Conservation (phyloP, 768 basidiomycete species). For the Tulasnella sp. region DNA sequence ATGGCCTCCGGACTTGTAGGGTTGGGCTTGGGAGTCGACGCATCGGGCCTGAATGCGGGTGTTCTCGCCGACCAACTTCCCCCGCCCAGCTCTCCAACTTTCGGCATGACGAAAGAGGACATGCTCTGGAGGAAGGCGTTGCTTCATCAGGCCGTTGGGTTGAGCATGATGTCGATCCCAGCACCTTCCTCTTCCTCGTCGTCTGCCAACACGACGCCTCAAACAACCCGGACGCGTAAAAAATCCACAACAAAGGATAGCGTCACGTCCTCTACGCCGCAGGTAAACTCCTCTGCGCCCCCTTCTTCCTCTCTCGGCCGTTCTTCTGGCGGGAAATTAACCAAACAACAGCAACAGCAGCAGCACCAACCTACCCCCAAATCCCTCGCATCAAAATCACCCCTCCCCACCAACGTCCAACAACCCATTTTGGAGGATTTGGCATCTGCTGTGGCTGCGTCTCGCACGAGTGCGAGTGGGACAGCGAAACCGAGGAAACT, state of each 20-base stretch:
- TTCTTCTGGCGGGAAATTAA: background rate
- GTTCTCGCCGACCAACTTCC: slow-evolving; percentile 22
- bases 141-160: slow-evolving; percentile 68
- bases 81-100: slow-evolving; percentile 1
- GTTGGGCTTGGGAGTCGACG: slow-evolving; percentile 14
- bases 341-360: background rate
- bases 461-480: background rate
- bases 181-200: slow-evolving; percentile 8
- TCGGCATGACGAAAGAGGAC: slow-evolving; percentile 40
- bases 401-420: background rate
- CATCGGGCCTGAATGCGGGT: slow-evolving; percentile 16
- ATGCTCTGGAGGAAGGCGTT: slow-evolving; percentile 64
- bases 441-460: slow-evolving; percentile 1
- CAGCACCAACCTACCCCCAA: background rate
- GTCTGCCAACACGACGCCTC: background rate
- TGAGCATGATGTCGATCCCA: slow-evolving; percentile 25
- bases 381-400: background rate
- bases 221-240: background rate
- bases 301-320: slow-evolving; percentile 8
- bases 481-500: background rate
- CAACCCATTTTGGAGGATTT: slow-evolving; percentile 16
- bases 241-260: background rate
- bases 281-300: slow-evolving; percentile 2
- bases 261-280: background rate
- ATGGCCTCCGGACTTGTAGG: slow-evolving; percentile 20